phyloP scores from a whole-genome alignment of 2,329 filamentous ascomycete species.

The Epichloe hybrida region DNA sequence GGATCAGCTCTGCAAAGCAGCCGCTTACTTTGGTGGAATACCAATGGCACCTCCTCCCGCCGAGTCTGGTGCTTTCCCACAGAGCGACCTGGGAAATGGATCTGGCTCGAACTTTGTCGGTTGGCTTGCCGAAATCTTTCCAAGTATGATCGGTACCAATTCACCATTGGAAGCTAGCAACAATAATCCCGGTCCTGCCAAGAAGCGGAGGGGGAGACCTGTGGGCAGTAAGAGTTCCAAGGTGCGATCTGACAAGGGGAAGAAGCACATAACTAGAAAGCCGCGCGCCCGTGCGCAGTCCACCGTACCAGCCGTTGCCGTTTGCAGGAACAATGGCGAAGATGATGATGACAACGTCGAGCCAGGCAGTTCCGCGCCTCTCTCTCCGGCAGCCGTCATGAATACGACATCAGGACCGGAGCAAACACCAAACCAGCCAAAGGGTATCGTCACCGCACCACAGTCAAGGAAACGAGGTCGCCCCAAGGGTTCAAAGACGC shows the following conservation, averaged over 20 bases:
- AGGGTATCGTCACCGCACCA: constrained; percentile 9
- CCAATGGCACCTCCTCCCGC: constrained; percentile 41
- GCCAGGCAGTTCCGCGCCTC: background rate
- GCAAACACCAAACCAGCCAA: constrained; percentile 6
- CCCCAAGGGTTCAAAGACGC: constrained; percentile 34
- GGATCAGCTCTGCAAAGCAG: constrained; percentile 47
- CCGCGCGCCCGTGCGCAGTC: background rate
- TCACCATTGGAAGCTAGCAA: background rate
- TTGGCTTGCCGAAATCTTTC: constrained; percentile 50
- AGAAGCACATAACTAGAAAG: constrained; percentile 1
- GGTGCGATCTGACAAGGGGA: constrained; percentile 10
- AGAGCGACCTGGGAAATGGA: constrained; percentile 42
- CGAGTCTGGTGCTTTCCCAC: constrained; percentile 34
- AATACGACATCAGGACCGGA: background rate
- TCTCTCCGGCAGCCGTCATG: background rate
- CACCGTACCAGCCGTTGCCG: background rate
- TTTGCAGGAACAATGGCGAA: background rate
- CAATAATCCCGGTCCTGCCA: constrained; percentile 12
- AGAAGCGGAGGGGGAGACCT: constrained; percentile 38
- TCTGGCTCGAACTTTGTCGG: constrained; percentile 44
- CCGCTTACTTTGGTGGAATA: constrained; percentile 50
- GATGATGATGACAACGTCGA: background rate
- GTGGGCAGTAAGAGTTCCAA: constrained; percentile 36
- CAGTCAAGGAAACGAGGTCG: constrained; percentile 22
- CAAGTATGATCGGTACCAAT: background rate